Evolutionary conservation across 768 basidiomycete species (phyloP), one percentile per base, ranked within the genome.

Genomic region (Collybia sordida): DNA sequence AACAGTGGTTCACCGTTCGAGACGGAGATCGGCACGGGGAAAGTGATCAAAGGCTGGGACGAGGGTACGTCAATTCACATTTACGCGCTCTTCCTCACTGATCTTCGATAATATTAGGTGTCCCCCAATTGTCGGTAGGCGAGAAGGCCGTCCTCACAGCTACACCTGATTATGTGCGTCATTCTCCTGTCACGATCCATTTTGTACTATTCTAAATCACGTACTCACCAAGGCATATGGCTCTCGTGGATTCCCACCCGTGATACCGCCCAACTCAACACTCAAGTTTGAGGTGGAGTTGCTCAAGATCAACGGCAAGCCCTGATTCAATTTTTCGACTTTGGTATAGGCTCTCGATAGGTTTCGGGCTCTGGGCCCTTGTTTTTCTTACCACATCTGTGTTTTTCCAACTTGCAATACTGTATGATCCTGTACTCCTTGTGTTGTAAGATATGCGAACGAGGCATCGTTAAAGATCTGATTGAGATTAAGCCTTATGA

Each of bases 21-120:
- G 53, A 90, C 88, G 3, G 61, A 80, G 62, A 92, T 93, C 54
- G 90, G 92, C 39, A 72, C 82, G 17, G 88, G 89, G 6, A 83
- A 85, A 62, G 92, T 95, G 41, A 93, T 95, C 71, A 86, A 77
- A 62, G 90, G 92, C 24, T 94, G 91, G 93, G 92, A 93, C 61
- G 89, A 93, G 66, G 92, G 93, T 86, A 56, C 58, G 77, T 68
- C 28, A 22, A 6, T 45, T 23, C 2, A 17, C 28, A 37, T 41
- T 12, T 28, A 40, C n/a, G 21, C 44, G 23, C 7, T 14, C 40
- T 17, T 36, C 22, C n/a, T n/a, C n/a, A 45, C 56, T 42, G 49
- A 49, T 54, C 48, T 64, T 64, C 55, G 52, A 53, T 60, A 53
- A 45, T 47, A 53, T 58, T 59, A 92, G 90, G 85, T 43, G 90